phyloP scores from a whole-genome alignment of 495 filamentous ascomycete species.

The Penicillium flavigenum region DNA sequence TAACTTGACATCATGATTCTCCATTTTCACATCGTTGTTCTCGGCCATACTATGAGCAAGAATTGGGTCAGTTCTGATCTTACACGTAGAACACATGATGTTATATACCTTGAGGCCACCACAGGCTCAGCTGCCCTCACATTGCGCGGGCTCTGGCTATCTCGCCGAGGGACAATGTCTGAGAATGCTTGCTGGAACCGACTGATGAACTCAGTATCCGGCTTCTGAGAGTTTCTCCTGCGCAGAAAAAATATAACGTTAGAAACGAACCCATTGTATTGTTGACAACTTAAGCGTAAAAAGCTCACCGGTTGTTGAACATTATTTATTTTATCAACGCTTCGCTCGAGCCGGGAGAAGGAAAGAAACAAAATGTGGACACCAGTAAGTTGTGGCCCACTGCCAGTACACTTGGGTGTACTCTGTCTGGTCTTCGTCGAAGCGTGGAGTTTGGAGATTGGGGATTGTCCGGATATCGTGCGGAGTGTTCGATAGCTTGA shows the following conservation, averaged over 20 bases:
- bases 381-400: not conserved
- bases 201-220: conserved; percentile 76
- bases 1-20: conserved; percentile 64
- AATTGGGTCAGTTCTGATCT: conserved; percentile 8
- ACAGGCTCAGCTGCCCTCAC: conserved; percentile 15
- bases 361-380: not conserved
- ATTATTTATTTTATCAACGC: conserved; percentile 14
- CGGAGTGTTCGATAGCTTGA: not conserved
- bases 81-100: not conserved
- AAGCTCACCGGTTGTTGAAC: conserved; percentile 28
- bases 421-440: not conserved
- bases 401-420: not conserved
- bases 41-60: conserved; percentile 10
- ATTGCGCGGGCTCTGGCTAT: conserved; percentile 10
- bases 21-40: conserved; percentile 35
- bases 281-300: not conserved
- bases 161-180: conserved; percentile 50
- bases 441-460: not conserved
- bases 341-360: not conserved
- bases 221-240: conserved; percentile 80
- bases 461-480: not conserved
- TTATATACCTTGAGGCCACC: conserved; percentile 32
- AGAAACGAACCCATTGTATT: not conserved
- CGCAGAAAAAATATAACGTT: not conserved
- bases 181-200: conserved; percentile 80